phyloP scores from a whole-genome alignment of 495 filamentous ascomycete genomes.

The Jackrogersella minutella region DNA sequence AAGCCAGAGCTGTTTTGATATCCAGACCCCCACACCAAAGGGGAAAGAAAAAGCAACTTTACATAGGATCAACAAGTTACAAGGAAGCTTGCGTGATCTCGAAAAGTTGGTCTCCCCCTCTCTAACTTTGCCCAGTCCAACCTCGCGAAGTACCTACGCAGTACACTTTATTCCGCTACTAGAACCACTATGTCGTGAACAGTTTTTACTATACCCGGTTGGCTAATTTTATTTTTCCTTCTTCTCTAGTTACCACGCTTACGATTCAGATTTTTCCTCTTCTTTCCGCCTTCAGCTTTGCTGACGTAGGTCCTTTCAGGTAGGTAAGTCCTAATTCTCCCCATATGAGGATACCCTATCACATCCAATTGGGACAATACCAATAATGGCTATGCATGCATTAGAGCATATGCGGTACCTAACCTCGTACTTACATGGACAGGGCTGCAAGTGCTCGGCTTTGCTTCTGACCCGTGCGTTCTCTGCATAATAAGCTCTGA shows the following conservation, averaged over 20 bases:
- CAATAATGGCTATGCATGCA: slow-evolving; percentile 24
- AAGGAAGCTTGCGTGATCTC: slow-evolving; percentile 40
- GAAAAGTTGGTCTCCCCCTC: slow-evolving; percentile 10
- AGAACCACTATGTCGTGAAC: neutral
- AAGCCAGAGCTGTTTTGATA: slow-evolving; percentile 23
- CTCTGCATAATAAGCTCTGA: slow-evolving; percentile 40
- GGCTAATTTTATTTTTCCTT: neutral
- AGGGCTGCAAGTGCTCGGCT: slow-evolving; percentile 39
- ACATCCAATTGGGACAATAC: slow-evolving; percentile 10
- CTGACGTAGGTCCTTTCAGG: slow-evolving; percentile 5
- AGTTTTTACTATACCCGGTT: neutral
- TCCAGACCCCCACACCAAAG: slow-evolving; percentile 11
- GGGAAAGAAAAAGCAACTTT: slow-evolving; percentile 13
- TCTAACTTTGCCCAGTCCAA: slow-evolving; percentile 13
- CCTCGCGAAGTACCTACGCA: neutral
- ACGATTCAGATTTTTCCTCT: slow-evolving; percentile 17
- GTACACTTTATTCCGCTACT: too few species aligned
- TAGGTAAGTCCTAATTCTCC: slow-evolving; percentile 3
- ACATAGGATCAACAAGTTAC: slow-evolving; percentile 22
- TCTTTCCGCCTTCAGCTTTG: slow-evolving; percentile 5
- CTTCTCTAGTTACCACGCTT: slow-evolving; percentile 23
- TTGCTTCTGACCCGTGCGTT: slow-evolving; percentile 38
- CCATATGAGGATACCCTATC: slow-evolving; percentile 9
- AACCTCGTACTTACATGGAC: slow-evolving; percentile 39
- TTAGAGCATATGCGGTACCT: slow-evolving; percentile 24